Evolutionary conservation across 2,329 filamentous ascomycete species (phyloP).

Genomic region (Diplodia sapinea): DNA sequence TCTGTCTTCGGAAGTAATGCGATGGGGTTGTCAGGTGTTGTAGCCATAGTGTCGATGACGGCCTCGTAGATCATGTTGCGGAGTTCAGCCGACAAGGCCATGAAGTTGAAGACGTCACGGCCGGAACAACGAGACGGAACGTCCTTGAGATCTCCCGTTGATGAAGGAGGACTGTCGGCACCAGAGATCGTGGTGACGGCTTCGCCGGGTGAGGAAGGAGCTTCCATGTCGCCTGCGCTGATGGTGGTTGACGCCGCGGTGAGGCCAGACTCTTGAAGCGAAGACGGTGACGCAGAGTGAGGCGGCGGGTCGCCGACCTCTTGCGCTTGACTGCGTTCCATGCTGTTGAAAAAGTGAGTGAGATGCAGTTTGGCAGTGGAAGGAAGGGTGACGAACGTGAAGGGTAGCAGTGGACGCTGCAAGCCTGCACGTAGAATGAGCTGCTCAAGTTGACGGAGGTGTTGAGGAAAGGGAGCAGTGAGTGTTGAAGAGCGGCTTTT

Average conservation of each 20-base stretch:
- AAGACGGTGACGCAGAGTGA: neutral
- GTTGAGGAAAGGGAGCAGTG: neutral
- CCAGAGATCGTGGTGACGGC: neutral
- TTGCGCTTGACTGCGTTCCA: neutral
- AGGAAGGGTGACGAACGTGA: neutral
- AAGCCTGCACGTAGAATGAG: neutral
- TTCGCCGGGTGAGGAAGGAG: no score
- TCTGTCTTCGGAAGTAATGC: no score
- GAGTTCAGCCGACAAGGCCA: neutral
- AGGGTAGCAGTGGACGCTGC: neutral
- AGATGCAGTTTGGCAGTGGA: neutral
- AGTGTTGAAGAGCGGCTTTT: neutral
- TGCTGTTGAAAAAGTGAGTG: neutral
- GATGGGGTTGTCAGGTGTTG: neutral
- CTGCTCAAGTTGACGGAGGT: neutral
- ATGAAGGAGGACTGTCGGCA: accelerated
- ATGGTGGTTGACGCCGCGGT: neutral
- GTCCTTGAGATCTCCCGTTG: neutral
- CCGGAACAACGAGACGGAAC: neutral
- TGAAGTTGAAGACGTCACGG: neutral
- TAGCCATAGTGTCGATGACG: neutral
- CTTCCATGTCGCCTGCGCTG: neutral
- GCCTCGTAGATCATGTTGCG: neutral
- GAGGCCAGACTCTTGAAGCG: neutral
- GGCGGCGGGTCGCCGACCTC: neutral